A percentile compares a stretch with the other conserved stretches of the same genome.
Conservation (phyloP, 2,329 filamentous ascomycete species). For the Malbranchea zuffiana region DNA sequence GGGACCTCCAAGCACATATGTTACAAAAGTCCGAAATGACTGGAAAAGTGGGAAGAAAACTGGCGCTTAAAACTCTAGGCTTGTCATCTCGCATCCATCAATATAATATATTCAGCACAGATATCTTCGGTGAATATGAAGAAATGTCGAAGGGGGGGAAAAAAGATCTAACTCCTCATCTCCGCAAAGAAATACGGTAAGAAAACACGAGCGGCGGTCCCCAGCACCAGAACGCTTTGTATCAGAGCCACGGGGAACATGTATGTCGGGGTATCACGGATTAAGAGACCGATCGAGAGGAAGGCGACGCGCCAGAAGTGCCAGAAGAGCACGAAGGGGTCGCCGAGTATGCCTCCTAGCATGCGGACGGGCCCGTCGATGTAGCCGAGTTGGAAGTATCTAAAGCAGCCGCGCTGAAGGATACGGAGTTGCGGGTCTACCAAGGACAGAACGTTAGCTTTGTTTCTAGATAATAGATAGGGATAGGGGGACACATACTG, state of each 20-base stretch:
- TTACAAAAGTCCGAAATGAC: too few species aligned
- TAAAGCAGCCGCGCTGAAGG: conserved; percentile 82
- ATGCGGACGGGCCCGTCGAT: conserved; percentile 71
- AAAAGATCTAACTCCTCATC: conserved; percentile 33
- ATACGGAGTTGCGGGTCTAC: conserved; percentile 59
- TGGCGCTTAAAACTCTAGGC: too few species aligned
- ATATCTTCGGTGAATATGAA: background rate
- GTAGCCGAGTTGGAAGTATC: conserved; percentile 70
- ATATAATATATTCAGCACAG: too few species aligned
- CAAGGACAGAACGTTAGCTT: conserved; percentile 3
- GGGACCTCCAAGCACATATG: too few species aligned
- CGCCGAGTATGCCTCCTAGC: conserved; percentile 67
- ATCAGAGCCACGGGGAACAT: conserved; percentile 55
- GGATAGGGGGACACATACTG: conserved; percentile 28
- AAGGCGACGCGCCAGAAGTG: conserved; percentile 95
- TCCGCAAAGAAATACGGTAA: conserved; percentile 70
- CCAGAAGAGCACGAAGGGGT: conserved; percentile 67
- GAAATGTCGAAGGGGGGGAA: background rate
- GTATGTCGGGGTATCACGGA: conserved; percentile 40
- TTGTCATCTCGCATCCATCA: too few species aligned
- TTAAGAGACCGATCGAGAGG: conserved; percentile 65
- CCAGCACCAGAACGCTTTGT: conserved; percentile 60
- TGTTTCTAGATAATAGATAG: background rate
- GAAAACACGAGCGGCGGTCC: conserved; percentile 71
- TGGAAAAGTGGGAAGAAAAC: background rate